Evolutionary conservation across 208 protist species (phyloP).

Genomic region (Acanthamoeba castellanii): DNA sequence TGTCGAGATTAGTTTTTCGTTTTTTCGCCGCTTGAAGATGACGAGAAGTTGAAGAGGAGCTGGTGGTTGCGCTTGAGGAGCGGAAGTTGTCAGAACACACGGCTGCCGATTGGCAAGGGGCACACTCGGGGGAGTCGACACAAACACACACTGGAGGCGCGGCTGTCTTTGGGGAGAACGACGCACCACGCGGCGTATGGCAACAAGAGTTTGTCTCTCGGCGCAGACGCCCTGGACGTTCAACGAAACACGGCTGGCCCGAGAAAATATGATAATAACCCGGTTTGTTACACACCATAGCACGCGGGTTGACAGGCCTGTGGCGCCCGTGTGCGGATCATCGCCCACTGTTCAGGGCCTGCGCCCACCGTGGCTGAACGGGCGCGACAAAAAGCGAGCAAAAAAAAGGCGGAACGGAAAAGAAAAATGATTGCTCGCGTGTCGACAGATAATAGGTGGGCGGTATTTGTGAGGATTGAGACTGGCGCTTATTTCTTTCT

Average conservation of each 20-base stretch:
- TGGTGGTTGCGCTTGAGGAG: not conserved
- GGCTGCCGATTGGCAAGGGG: not conserved
- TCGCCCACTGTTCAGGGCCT: too few relatives aligned
- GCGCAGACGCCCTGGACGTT: too few relatives aligned
- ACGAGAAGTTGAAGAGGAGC: too few relatives aligned
- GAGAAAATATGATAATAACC: not conserved
- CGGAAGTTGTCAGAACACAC: too few relatives aligned
- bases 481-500: not conserved
- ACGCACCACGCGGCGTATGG: not conserved
- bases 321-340: too few relatives aligned
- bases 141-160: not conserved
- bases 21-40: not conserved
- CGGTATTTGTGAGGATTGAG: conserved; percentile 36
- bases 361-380: not conserved
- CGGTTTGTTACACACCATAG: not conserved
- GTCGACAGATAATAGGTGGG: conserved; percentile 2
- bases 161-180: not conserved
- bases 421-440: not conserved
- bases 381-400: not conserved
- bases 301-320: too few relatives aligned
- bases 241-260: too few relatives aligned
- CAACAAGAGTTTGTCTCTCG: not conserved
- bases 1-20: not conserved
- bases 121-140: not conserved
- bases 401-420: not conserved